Evolutionary conservation across 768 basidiomycete species (phyloP).

Genomic region (Russula ochroleuca): DNA sequence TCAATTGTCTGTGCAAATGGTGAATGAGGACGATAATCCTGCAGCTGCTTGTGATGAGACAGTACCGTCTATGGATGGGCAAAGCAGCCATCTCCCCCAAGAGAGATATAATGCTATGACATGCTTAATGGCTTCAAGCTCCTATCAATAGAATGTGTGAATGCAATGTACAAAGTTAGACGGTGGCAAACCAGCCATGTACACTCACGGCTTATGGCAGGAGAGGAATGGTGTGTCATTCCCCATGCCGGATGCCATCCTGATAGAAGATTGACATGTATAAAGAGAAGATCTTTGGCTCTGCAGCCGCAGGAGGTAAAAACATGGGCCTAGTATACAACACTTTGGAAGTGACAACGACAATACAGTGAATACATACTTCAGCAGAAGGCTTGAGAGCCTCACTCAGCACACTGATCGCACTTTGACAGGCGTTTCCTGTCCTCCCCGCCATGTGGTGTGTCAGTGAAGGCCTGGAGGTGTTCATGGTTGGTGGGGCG

Average conservation of each 20-base stretch:
- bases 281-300: conserved; percentile 63
- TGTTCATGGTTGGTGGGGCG: no score
- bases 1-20: conserved; percentile 60
- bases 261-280: conserved; percentile 59
- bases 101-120: conserved; percentile 72
- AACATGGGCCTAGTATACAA: no score
- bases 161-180: neutral
- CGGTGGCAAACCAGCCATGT: conserved; percentile 32
- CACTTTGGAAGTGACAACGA: no score
- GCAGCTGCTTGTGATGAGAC: conserved; percentile 68
- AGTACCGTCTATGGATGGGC: conserved; percentile 65
- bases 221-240: conserved; percentile 53
- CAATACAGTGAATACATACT: no score
- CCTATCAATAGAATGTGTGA: conserved; percentile 40
- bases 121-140: conserved; percentile 73
- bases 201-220: conserved; percentile 53
- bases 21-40: conserved; percentile 69
- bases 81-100: conserved; percentile 57
- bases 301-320: no score
- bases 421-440: no score
- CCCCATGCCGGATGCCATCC: conserved; percentile 80
- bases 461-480: no score
- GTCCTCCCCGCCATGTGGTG: no score
- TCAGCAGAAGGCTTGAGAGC: no score
- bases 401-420: no score